Evolutionary conservation across 2,329 filamentous ascomycete species (phyloP), one percentile per base, ranked within the genome.

Genomic region (Exophiala dermatitidis): DNA sequence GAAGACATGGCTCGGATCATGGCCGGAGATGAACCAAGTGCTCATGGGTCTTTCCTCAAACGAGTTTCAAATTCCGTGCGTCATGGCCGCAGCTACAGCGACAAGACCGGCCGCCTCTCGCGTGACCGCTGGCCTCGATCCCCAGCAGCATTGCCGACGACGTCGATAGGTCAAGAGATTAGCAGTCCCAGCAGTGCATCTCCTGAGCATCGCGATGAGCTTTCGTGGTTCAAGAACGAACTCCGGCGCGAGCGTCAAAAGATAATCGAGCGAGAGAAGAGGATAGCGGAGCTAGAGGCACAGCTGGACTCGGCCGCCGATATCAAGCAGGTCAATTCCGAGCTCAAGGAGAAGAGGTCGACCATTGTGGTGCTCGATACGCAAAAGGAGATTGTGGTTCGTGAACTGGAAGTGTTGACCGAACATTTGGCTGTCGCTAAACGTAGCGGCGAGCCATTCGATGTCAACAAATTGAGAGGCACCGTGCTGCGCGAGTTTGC

Each of bases 291-390:
- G 70, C 80, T 98, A 48, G 74, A 80, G 71, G 65, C 74, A 62
- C 62, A 72, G 72, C 71, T 84, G 60, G 80, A 82, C 60, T 78
- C 76, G 30, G 77, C 78, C 3, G 75, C 74, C 9, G 79, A 80
- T 57, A 81, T 84, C 57, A 86, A 86, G 70, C 85, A 84, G 63
- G 82, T 94, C 31, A 94, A 94, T 69, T 90, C 86, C 63, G 91
- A 90, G 67, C 75, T 97, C 28, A 79, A 87, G 34, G 90, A 97
- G 70, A 97, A 97, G 74, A 81, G 93, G 54, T 95, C 94, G 64
- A 97, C 93, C 0, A 93, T 98, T 68, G 91, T 91, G 4, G 87
- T 94, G 12, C 76, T 97, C 48, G 91, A 97, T 67, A 91, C 90
- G 0, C 89, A 96, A 70, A 89, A 90, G 47, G 91, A 97, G 71